These are phyloP conservation scores for Cryptococcus depauperatus DNA, from an alignment of 1,284 basidiomycete genomes.

Conservation along the genomic window DNA sequence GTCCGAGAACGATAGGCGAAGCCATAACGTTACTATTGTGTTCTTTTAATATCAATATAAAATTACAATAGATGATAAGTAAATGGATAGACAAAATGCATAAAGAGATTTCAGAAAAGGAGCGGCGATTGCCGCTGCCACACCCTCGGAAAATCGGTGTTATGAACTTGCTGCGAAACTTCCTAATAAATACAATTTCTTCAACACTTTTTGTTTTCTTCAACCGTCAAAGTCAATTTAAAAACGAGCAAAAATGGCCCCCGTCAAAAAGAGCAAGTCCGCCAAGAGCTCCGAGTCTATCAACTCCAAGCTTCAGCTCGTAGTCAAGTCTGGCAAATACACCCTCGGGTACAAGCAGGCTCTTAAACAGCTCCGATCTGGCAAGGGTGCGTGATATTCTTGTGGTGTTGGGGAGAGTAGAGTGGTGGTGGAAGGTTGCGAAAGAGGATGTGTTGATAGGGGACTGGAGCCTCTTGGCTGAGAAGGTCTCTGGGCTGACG, in stretches of 20 bases:
- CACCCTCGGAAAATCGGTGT: not conserved
- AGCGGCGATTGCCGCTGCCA: not conserved
- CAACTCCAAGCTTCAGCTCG: constrained; percentile 88
- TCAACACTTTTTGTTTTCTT: constrained; percentile 1
- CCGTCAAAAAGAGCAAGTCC: constrained; percentile 88
- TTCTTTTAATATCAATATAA: not conserved
- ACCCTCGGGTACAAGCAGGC: constrained; percentile 92
- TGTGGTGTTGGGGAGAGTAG: not conserved
- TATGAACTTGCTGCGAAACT: not conserved
- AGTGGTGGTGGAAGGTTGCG: not conserved
- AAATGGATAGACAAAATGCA: no score
- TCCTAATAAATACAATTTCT: constrained; percentile 1
- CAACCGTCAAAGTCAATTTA: constrained; percentile 9
- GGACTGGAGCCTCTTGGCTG: constrained; percentile 91
- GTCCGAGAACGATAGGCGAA: constrained; percentile 65
- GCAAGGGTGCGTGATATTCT: constrained; percentile 71
- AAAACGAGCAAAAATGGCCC: constrained; percentile 60
- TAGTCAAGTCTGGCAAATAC: constrained; percentile 87
- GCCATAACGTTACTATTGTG: no score
- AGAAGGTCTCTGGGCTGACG: constrained; percentile 79
- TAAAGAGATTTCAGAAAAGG: no score
- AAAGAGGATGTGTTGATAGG: constrained; percentile 41
- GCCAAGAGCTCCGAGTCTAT: constrained; percentile 89
- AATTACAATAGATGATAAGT: no score
- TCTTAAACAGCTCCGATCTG: constrained; percentile 94